These are phyloP conservation scores for Exophiala spinifera DNA, from an alignment of 2,329 filamentous ascomycete genomes.

Conservation along the genomic window DNA sequence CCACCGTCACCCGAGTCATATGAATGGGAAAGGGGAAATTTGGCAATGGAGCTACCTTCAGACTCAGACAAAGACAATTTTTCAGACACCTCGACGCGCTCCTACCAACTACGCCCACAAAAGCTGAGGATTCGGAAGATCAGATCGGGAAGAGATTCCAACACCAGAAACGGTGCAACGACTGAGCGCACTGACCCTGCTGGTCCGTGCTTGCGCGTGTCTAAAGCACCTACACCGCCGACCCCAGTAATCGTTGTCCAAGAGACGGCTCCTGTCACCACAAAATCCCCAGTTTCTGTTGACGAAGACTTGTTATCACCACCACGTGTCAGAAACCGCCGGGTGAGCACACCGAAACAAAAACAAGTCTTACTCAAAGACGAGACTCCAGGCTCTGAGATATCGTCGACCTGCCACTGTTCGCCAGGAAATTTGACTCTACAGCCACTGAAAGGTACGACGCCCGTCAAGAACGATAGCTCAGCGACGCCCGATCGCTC, in stretches of 20 bases:
- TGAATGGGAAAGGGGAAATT: too few relatives aligned
- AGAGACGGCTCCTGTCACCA: constrained; percentile 6
- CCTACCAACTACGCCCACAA: constrained; percentile 3
- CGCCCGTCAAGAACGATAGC: not conserved
- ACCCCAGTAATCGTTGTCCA: constrained; percentile 20
- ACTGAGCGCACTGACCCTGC: constrained; percentile 6
- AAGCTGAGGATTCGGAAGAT: constrained; percentile 12
- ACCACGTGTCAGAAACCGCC: constrained; percentile 14
- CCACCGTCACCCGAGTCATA: not conserved
- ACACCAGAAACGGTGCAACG: not conserved
- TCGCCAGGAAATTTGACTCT: constrained; percentile 7
- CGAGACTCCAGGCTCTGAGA: constrained; percentile 5
- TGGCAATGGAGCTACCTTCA: not conserved
- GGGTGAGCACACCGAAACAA: constrained; percentile 12
- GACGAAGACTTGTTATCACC: constrained; percentile 16
- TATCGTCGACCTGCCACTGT: constrained; percentile 14
- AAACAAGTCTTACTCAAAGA: not conserved
- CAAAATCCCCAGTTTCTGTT: constrained; percentile 6
- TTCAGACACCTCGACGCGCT: not conserved
- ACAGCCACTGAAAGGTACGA: not conserved
- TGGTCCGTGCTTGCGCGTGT: constrained; percentile 11
- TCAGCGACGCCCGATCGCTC: not conserved
- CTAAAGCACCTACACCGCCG: constrained; percentile 11
- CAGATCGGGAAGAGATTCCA: not conserved
- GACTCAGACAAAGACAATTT: not conserved